Percentiles rank a stretch among this genome's conserved stretches.
These are phyloP conservation scores for Graphilbum ipis-grandicollis DNA, from an alignment of 2,329 filamentous ascomycete genomes.

Conservation along the genomic window DNA sequence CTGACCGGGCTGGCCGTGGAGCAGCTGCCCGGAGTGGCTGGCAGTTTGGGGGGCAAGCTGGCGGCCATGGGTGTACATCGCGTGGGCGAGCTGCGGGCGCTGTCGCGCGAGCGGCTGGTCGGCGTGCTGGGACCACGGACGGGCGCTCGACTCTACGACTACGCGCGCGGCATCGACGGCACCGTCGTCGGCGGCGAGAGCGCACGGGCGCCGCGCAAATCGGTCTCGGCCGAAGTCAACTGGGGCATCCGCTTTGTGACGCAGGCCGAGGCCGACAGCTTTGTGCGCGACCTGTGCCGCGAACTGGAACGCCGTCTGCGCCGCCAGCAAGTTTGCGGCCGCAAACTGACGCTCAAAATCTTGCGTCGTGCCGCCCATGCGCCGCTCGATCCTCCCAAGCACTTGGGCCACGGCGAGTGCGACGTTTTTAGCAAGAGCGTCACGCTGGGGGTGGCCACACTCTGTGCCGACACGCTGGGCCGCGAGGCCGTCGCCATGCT, in stretches of 20 bases:
- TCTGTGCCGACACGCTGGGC: slow-evolving; percentile 50
- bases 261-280: slow-evolving; percentile 85
- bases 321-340: slow-evolving; percentile 73
- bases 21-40: slow-evolving; percentile 78
- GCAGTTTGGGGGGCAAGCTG: slow-evolving; percentile 73
- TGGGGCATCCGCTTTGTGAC: slow-evolving; percentile 94
- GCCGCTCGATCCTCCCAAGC: slow-evolving; percentile 79
- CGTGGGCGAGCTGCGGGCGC: slow-evolving; percentile 66
- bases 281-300: slow-evolving; percentile 66
- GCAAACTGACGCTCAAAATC: slow-evolving; percentile 81
- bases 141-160: slow-evolving; percentile 78
- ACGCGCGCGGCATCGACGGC: slow-evolving; percentile 72
- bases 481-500: slow-evolving; percentile 78
- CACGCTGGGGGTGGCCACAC: slow-evolving; percentile 68
- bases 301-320: slow-evolving; percentile 69
- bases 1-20: slow-evolving; percentile 64
- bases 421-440: slow-evolving; percentile 86
- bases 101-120: slow-evolving; percentile 59
- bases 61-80: slow-evolving; percentile 70
- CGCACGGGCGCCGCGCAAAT: slow-evolving; percentile 67
- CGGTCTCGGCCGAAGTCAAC: slow-evolving; percentile 91
- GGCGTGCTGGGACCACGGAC: slow-evolving; percentile 76
- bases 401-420: slow-evolving; percentile 88
- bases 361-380: slow-evolving; percentile 79
- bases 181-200: slow-evolving; percentile 67